A percentile compares a stretch with the other conserved stretches of the same genome.
These are phyloP conservation scores for Aspergillus alliaceus DNA, from an alignment of 2,329 filamentous ascomycete genomes.

Conservation along the genomic window DNA sequence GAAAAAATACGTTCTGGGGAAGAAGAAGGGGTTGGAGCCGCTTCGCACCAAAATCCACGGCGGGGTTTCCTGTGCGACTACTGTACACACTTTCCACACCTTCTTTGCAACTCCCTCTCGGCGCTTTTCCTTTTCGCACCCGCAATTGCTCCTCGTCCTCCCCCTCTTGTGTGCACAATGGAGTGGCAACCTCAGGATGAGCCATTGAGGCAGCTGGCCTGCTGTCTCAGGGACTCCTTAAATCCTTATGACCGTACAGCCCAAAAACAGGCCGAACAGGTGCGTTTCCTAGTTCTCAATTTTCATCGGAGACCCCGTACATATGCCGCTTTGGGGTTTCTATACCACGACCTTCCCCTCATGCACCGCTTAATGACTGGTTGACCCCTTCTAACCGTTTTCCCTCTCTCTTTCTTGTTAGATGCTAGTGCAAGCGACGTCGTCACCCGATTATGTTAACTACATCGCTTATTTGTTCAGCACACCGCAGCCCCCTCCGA, in stretches of 20 bases:
- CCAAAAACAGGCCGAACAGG: constrained; percentile 86
- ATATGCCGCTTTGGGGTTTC: background rate
- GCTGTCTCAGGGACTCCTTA: constrained; percentile 87
- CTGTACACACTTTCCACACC: constrained; percentile 12
- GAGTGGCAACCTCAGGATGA: constrained; percentile 89
- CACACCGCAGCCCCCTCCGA: constrained; percentile 60
- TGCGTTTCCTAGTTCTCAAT: constrained; percentile 50
- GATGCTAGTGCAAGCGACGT: constrained; percentile 91
- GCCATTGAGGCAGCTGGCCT: constrained; percentile 83
- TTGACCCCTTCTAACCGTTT: constrained; percentile 1
- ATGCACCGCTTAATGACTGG: constrained; percentile 16
- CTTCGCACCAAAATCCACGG: constrained; percentile 17
- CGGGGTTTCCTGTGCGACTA: constrained; percentile 24
- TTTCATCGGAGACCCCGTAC: constrained; percentile 2
- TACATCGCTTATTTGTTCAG: constrained; percentile 92
- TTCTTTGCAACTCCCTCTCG: constrained; percentile 2
- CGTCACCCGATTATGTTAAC: constrained; percentile 92
- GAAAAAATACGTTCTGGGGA: constrained; percentile 5
- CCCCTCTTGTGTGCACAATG: constrained; percentile 54
- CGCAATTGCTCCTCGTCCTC: constrained; percentile 7
- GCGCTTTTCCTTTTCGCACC: constrained; percentile 10
- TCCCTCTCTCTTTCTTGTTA: constrained; percentile 38
- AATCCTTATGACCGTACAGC: constrained; percentile 76
- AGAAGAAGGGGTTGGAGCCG: constrained; percentile 17
- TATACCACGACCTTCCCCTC: background rate